phyloP scores from a whole-genome alignment of 371 early-diverging fungal genomes.

The Syncephalis fuscata region DNA sequence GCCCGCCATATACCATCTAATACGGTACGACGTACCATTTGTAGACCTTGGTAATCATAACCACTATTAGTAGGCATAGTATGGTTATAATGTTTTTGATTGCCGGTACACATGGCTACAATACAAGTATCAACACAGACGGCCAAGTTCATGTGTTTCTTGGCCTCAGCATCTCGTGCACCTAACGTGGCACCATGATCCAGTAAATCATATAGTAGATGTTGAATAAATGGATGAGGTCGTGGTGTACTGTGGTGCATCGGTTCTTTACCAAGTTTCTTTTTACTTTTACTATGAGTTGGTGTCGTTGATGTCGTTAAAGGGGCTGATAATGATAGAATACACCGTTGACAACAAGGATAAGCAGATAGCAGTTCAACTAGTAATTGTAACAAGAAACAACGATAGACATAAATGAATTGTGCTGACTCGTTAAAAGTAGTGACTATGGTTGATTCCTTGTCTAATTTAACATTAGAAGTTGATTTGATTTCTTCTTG shows the following conservation, averaged over 20 bases:
- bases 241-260: too few species aligned
- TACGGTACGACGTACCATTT: constrained; percentile 43
- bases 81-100: constrained; percentile 37
- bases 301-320: too few species aligned
- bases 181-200: constrained; percentile 24
- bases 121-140: constrained; percentile 30
- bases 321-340: too few species aligned
- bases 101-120: constrained; percentile 15
- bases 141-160: constrained; percentile 25
- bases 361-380: constrained; percentile 74
- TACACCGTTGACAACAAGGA: constrained; percentile 58
- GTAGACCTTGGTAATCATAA: constrained; percentile 25
- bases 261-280: too few species aligned
- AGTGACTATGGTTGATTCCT: too few species aligned
- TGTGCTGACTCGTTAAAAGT: too few species aligned
- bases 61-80: constrained; percentile 44
- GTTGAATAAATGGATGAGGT: constrained; percentile 21
- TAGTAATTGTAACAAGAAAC: constrained; percentile 71
- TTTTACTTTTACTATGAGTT: too few species aligned
- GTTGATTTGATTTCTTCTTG: too few species aligned
- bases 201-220: constrained; percentile 40
- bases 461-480: too few species aligned
- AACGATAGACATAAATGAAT: constrained; percentile 39
- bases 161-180: not conserved
- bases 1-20: constrained; percentile 39